phyloP scores from a whole-genome alignment of 2,329 filamentous ascomycete species.

The Nemania sp. region DNA sequence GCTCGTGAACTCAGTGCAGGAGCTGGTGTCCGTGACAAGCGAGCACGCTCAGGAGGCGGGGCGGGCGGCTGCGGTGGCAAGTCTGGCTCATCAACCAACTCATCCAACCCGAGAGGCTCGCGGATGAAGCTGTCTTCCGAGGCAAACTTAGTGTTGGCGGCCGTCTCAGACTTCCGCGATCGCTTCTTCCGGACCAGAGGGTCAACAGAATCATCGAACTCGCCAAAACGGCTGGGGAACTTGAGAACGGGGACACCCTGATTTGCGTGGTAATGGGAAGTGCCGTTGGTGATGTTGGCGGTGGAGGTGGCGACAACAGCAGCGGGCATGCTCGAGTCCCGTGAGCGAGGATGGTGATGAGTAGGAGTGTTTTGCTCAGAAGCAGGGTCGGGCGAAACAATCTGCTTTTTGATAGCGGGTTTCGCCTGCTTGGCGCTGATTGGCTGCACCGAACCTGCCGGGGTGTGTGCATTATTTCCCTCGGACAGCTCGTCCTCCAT shows the following conservation, averaged over 20 bases:
- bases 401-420: slow-evolving; percentile 53
- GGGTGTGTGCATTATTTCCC: slow-evolving; percentile 51
- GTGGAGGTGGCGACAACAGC: slow-evolving; percentile 46
- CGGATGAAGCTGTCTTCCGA: slow-evolving; percentile 49
- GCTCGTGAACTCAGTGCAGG: slow-evolving; percentile 48
- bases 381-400: slow-evolving; percentile 49
- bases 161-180: slow-evolving; percentile 44
- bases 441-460: slow-evolving; percentile 49
- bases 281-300: slow-evolving; percentile 40
- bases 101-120: slow-evolving; percentile 41
- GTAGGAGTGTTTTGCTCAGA: slow-evolving; percentile 46
- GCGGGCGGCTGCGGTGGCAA: slow-evolving; percentile 42
- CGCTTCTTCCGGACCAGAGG: slow-evolving; percentile 43
- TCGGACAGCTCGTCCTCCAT: slow-evolving; percentile 46
- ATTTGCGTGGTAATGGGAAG: slow-evolving; percentile 31
- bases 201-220: slow-evolving; percentile 39
- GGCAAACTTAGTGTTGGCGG: slow-evolving; percentile 41
- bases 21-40: slow-evolving; percentile 48
- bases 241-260: slow-evolving; percentile 39
- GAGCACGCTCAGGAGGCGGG: slow-evolving; percentile 45
- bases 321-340: slow-evolving; percentile 51
- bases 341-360: slow-evolving; percentile 42
- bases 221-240: slow-evolving; percentile 47
- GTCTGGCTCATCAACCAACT: slow-evolving; percentile 41
- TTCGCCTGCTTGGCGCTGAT: slow-evolving; percentile 51